Base-by-base conservation (phyloP, 345 rosid genomes). In the Populus nigra region DNA sequence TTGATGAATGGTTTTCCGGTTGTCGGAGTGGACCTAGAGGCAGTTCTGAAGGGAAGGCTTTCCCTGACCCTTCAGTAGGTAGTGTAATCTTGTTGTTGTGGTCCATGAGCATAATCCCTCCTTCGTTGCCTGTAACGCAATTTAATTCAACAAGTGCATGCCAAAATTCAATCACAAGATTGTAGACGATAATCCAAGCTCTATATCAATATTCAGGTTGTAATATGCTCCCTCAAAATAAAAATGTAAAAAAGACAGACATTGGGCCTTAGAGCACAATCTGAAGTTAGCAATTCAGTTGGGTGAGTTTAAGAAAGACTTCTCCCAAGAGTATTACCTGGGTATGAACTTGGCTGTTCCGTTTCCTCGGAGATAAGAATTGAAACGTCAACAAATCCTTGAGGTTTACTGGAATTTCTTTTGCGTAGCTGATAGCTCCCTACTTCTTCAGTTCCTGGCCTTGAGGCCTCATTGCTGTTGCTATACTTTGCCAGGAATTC, bases 361-460 rank as follows among this genome's bases (percentile, higher is more conserved):
- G 85, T 76, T 49, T 91, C 89, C 73, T 88, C 84, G 8, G 89
- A 89, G 63, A 91, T 45, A 35, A 85, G 91, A 22, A 95, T 82
- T 7, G 97, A 91, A 31, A 95, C 78, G 80, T 95, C 97, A 43
- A 95, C 85, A 76, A 95, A 93, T 22, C 99, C 98, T 49, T 85
- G 88, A 77, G 92, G 86, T 83, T 90, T 91, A 62, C 68, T 86
- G 35, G 98, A 90, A 47, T 87, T 89, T 61, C 76, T 80, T 82
- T 83, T 92, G 81, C 94, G 86, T 79, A 95, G 82, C 88, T 93
- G 98, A 80, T 90, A 95, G 85, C 97, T 93, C 63, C 92, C 94
- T 1, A 85, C 84, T 81, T 93, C 91, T 79, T 90, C 91, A 73
- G 66, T 31, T 66, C 66, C 80, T 31, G 82, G 49, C 4, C 74